phyloP scores from a whole-genome alignment of 345 rosid genomes.

The Jatropha curcas region DNA sequence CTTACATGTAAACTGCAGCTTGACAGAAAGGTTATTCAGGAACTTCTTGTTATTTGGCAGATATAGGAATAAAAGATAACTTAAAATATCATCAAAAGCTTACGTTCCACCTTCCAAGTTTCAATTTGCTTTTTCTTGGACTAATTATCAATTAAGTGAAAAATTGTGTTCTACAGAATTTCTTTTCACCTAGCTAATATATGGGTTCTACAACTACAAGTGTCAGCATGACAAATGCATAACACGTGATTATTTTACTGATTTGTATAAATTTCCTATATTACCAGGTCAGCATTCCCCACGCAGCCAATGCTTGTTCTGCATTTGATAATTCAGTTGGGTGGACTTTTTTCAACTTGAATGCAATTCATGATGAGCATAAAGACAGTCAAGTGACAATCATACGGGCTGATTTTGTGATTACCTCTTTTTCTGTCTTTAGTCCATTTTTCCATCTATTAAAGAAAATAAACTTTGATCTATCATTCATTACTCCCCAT shows the following conservation, averaged over 20 bases:
- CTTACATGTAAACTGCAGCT: constrained; percentile 44
- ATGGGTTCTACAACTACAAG: too few relatives aligned
- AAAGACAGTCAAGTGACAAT: constrained; percentile 36
- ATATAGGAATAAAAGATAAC: not conserved
- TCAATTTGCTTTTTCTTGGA: not conserved
- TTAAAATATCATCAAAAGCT: too few relatives aligned
- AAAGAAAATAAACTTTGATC: not conserved
- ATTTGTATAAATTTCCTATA: not conserved
- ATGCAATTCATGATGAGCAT: constrained; percentile 46
- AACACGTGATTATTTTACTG: too few relatives aligned
- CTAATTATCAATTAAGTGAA: not conserved
- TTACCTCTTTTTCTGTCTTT: constrained; percentile 8
- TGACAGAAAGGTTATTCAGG: constrained; percentile 47
- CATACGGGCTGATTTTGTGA: constrained; percentile 55
- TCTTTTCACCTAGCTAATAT: too few relatives aligned
- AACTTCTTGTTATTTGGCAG: not conserved
- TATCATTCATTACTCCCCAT: too few relatives aligned
- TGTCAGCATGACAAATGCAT: too few relatives aligned
- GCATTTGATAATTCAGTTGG: constrained; percentile 46
- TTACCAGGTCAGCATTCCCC: constrained; percentile 48
- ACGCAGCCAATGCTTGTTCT: constrained; percentile 50
- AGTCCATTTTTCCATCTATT: not conserved
- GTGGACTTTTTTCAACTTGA: constrained; percentile 61
- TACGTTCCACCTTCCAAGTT: not conserved
- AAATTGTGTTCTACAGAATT: too few relatives aligned